phyloP scores from a whole-genome alignment of 192 early-diverging fungal genomes.

The Umbelopsis sp. region DNA sequence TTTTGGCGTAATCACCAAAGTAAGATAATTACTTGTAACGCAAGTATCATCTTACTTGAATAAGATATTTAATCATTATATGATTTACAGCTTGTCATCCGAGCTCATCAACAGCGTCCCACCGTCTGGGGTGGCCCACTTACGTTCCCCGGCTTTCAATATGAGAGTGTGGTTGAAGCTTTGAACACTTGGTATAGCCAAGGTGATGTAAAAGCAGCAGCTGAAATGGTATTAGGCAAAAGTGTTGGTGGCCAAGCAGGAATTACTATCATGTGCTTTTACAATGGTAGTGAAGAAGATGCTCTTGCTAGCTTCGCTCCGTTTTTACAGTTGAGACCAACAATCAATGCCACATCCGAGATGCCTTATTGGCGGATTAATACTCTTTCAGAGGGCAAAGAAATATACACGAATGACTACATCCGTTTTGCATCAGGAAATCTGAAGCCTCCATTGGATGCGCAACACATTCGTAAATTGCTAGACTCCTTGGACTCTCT shows the following conservation, averaged over 20 bases:
- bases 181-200: constrained; percentile 30
- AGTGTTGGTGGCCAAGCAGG: constrained; percentile 3
- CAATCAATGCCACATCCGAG: neutral
- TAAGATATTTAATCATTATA: neutral
- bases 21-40: neutral
- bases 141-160: constrained; percentile 15
- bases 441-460: constrained; percentile 8
- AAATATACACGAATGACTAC: neutral
- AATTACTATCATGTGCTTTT: constrained; percentile 22
- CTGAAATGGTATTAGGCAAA: constrained; percentile 13
- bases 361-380: constrained; percentile 28
- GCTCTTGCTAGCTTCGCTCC: constrained; percentile 26
- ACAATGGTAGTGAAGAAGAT: constrained; percentile 22
- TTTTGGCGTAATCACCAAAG: constrained; percentile 34
- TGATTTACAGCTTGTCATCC: constrained; percentile 26
- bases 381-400: constrained; percentile 13
- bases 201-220: constrained; percentile 25
- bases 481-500: constrained; percentile 13
- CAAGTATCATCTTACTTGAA: too few species aligned
- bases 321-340: constrained; percentile 11
- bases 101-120: constrained; percentile 25
- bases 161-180: constrained; percentile 32
- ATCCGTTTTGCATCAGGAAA: constrained; percentile 29
- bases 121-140: constrained; percentile 26
- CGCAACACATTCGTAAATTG: constrained; percentile 7